Evolutionary conservation across 2,329 filamentous ascomycete species (phyloP).

Genomic region (Fusarium vanettenii): DNA sequence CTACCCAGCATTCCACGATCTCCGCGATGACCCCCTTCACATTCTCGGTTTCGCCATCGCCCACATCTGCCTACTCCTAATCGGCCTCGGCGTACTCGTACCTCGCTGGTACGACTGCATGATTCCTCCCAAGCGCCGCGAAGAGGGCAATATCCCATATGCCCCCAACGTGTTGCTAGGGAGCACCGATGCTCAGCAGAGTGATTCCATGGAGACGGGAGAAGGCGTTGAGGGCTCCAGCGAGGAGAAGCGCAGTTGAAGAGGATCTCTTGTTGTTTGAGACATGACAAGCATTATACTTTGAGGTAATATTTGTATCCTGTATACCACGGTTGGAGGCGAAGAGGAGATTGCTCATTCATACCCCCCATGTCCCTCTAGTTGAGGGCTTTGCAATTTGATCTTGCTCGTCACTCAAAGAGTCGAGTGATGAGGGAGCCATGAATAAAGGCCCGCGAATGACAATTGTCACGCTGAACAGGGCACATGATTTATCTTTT

Average conservation of each 20-base stretch:
- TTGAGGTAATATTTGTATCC: neutral
- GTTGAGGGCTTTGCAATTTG: neutral
- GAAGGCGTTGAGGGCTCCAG: conserved; percentile 9
- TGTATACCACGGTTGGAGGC: neutral
- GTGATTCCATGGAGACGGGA: conserved; percentile 27
- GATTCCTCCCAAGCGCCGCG: conserved; percentile 58
- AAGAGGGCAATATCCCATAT: conserved; percentile 55
- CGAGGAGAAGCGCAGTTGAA: conserved; percentile 23
- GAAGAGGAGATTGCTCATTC: neutral
- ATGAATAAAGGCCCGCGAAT: conserved; percentile 10
- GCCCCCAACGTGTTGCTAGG: conserved; percentile 40
- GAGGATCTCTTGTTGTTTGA: neutral
- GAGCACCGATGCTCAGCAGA: conserved; percentile 20
- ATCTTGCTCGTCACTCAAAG: neutral
- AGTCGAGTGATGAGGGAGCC: neutral
- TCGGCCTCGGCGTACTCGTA: conserved; percentile 61
- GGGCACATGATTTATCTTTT: neutral
- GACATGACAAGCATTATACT: neutral
- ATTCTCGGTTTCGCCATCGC: conserved; percentile 62
- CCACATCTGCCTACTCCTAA: conserved; percentile 58
- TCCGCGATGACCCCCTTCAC: conserved; percentile 62
- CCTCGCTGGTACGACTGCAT: conserved; percentile 66
- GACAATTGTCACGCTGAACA: conserved; percentile 5
- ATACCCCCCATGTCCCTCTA: neutral
- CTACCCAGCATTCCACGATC: conserved; percentile 60